Base-by-base conservation (phyloP, 768 basidiomycete genomes). In the Tylopilus sp. region DNA sequence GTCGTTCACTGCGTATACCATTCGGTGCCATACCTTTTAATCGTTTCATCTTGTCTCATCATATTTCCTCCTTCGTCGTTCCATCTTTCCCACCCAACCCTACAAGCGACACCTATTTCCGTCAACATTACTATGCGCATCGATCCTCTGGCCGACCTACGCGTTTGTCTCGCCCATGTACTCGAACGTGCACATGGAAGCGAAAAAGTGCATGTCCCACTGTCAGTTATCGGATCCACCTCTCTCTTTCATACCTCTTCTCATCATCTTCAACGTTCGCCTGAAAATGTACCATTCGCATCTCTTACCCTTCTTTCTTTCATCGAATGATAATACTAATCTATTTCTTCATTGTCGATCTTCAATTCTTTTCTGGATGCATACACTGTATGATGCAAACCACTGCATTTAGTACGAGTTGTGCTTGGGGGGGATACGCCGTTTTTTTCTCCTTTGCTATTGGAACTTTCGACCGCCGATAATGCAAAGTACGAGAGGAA, bases 221-320 rank as follows among this genome's bases (percentile, higher is more conserved):
- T 44, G 6, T 29, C 41, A 4, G 4, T 29, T 9, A 24, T 28
- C 42, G 17, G 9, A 28, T 43, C n/a, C n/a, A n/a, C n/a, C n/a
- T n/a, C n/a, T 28, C 34, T 25, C 28, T 5, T 41, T 40, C 5
- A 2, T 9, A 43, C 42, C 12, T 25, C 12, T 19, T 43, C 9
- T 11, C 19, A 2, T 29, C 38, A 16, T 13, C 14, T 13, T 40
- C 13, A 8, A 16, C 29, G 22, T 38, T 24, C 33, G 38, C 9
- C 4, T 30, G 22, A 60, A 60, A 60, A 55, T 48, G 57, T 54
- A 38, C 28, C 31, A 46, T 22, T 47, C 30, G 11, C n/a, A 33
- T 16, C 17, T 5, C 30, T 11, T 14, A 36, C 36, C 11, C 37
- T 36, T 37, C 19, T 38, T 31, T 38, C n/a, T n/a, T n/a, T n/a